Evolutionary conservation across 2,329 filamentous ascomycete species (phyloP).

Genomic region (Monosporascus sp.): DNA sequence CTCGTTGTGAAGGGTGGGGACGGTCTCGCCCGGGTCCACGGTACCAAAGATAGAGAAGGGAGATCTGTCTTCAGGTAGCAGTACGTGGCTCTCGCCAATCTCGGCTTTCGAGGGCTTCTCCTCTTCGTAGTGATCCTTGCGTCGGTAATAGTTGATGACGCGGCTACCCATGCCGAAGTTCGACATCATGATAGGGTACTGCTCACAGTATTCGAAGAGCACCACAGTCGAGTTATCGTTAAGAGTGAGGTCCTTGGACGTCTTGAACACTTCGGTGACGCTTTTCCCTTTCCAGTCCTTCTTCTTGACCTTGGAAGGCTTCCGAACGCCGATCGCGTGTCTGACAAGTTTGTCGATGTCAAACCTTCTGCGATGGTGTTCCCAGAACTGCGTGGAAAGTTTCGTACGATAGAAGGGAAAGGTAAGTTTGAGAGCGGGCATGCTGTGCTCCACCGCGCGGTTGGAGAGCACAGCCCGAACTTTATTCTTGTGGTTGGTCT

Average conservation of each 20-base stretch:
- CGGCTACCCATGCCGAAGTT: slow-evolving; percentile 97
- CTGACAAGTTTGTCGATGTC: slow-evolving; percentile 54
- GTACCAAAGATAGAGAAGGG: slow-evolving; percentile 94
- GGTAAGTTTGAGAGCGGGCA: slow-evolving; percentile 84
- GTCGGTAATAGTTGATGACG: slow-evolving; percentile 93
- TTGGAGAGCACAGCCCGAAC: slow-evolving; percentile 88
- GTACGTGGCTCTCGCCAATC: slow-evolving; percentile 80
- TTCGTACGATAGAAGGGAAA: slow-evolving; percentile 96
- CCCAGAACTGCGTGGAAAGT: slow-evolving; percentile 66
- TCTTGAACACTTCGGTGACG: slow-evolving; percentile 70
- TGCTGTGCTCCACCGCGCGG: slow-evolving; percentile 87
- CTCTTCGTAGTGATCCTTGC: slow-evolving; percentile 68
- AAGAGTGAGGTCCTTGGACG: slow-evolving; percentile 76
- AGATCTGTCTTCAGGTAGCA: slow-evolving; percentile 90
- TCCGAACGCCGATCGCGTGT: slow-evolving; percentile 22
- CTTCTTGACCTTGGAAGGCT: slow-evolving; percentile 68
- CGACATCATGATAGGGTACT: slow-evolving; percentile 83
- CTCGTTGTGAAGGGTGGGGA: slow-evolving; percentile 85
- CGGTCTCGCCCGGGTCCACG: slow-evolving; percentile 83
- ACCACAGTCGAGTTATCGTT: slow-evolving; percentile 85
- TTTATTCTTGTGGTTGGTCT: slow-evolving; percentile 95
- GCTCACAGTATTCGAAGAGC: slow-evolving; percentile 92
- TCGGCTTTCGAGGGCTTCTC: slow-evolving; percentile 75
- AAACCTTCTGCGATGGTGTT: slow-evolving; percentile 60
- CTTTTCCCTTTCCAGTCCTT: slow-evolving; percentile 78